Percentiles rank a stretch among this genome's conserved stretches.
phyloP scores from a whole-genome alignment of 176 grass and related monocot species.

The Puya raimondii region DNA sequence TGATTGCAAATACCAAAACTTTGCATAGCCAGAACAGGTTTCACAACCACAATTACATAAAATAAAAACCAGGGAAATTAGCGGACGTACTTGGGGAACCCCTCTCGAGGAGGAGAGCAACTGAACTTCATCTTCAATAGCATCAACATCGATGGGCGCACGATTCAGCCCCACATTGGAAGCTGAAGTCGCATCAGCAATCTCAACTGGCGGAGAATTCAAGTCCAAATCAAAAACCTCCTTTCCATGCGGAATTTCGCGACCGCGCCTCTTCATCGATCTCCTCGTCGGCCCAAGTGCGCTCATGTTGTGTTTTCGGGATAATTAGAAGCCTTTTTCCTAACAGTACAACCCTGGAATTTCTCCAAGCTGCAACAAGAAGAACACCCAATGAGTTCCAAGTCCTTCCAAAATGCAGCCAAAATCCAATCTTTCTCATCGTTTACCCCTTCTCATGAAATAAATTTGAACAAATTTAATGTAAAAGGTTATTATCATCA shows the following conservation, averaged over 20 bases:
- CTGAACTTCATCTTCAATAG: constrained; percentile 12
- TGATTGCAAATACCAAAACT: too few species aligned
- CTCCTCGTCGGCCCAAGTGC: background rate
- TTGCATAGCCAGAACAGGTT: too few species aligned
- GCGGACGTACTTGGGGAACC: constrained; percentile 5
- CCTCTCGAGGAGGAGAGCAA: background rate
- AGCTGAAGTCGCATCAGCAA: background rate
- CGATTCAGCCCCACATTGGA: constrained; percentile 1
- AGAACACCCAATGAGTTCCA: background rate
- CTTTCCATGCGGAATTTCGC: background rate
- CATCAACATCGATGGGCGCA: constrained; percentile 26
- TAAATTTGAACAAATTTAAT: too few species aligned
- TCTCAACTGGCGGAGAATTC: background rate
- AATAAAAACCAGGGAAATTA: background rate
- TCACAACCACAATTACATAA: background rate
- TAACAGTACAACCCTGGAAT: background rate
- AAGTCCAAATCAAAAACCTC: constrained; percentile 5
- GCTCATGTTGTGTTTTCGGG: constrained; percentile 1
- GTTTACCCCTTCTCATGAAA: too few species aligned
- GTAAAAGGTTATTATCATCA: too few species aligned
- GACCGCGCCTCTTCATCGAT: background rate
- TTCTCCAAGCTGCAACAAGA: background rate
- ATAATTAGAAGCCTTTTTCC: background rate
- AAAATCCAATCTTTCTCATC: too few species aligned
- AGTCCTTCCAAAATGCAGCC: too few species aligned